Conservation (phyloP, 768 basidiomycete genomes). For the Pisolithus sp. region DNA sequence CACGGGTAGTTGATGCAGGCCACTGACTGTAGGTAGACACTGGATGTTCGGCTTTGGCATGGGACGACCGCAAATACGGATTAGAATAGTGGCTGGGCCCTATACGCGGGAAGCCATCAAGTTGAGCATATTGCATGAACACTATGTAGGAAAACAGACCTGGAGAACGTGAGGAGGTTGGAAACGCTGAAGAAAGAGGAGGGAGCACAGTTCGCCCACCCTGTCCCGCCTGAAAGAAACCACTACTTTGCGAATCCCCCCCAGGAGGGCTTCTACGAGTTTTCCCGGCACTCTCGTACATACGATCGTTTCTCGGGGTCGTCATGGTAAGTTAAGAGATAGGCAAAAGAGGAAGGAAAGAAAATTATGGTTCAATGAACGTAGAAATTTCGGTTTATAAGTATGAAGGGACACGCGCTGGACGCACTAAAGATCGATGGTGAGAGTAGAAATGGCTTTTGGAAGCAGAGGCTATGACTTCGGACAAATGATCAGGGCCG, state of each 20-base stretch:
- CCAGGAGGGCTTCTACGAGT: constrained; percentile 59
- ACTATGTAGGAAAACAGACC: constrained; percentile 66
- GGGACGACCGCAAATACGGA: constrained; percentile 57
- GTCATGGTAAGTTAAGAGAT: constrained; percentile 60
- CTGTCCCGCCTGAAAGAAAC: constrained; percentile 74
- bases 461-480: constrained; percentile 33
- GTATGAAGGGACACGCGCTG: constrained; percentile 37
- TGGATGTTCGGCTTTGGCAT: constrained; percentile 53
- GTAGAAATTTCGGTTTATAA: constrained; percentile 51
- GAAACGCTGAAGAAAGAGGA: constrained; percentile 79
- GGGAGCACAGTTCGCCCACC: constrained; percentile 87
- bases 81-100: constrained; percentile 54
- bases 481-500: constrained; percentile 36
- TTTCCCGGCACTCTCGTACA: constrained; percentile 58
- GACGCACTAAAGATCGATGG: constrained; percentile 40
- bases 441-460: constrained; percentile 22
- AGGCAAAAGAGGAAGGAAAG: constrained; percentile 49
- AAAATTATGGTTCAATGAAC: constrained; percentile 38
- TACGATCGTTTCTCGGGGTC: constrained; percentile 65
- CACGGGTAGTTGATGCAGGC: constrained; percentile 27
- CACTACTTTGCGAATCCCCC: constrained; percentile 53
- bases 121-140: constrained; percentile 53
- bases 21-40: constrained; percentile 44
- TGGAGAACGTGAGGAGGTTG: constrained; percentile 79
- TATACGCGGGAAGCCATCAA: constrained; percentile 45